Conservation (phyloP, 164 flowering plant species). For the Cinnamomum micranthum region DNA sequence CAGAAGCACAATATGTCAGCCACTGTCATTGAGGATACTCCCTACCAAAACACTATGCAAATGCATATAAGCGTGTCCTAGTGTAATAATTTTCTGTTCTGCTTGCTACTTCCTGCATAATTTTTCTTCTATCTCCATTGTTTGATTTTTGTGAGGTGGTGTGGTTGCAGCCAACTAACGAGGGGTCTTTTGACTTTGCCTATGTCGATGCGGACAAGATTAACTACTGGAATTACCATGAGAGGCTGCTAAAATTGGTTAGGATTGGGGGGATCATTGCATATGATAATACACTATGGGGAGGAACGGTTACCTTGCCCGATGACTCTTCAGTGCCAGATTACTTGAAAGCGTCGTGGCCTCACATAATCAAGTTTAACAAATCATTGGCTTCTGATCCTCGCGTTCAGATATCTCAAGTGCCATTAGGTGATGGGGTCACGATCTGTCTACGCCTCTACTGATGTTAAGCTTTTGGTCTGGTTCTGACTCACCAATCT, state of each 20-base stretch:
- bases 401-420: slow-evolving; percentile 17
- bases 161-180: slow-evolving; percentile 8
- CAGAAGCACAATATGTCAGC: too few species aligned
- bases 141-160: too few species aligned
- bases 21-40: too few species aligned
- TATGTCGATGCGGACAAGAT: slow-evolving; percentile 26
- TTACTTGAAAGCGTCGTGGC: neutral
- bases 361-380: slow-evolving; percentile 9
- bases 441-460: slow-evolving; percentile 16
- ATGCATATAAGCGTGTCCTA: too few species aligned
- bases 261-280: slow-evolving; percentile 20
- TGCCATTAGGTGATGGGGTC: slow-evolving; percentile 21
- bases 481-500: too few species aligned
- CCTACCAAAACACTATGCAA: too few species aligned
- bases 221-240: slow-evolving; percentile 17
- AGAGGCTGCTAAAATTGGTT: slow-evolving; percentile 18
- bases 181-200: slow-evolving; percentile 17
- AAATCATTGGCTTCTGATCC: slow-evolving; percentile 15
- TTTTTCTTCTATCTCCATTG: too few species aligned
- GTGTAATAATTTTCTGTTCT: too few species aligned
- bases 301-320: slow-evolving; percentile 14
- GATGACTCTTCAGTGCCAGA: neutral
- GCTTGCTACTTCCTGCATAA: too few species aligned
- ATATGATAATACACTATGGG: slow-evolving; percentile 23
- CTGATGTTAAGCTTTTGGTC: neutral